Evolutionary conservation across 257 asterid genomes (phyloP).

Genomic region (Forsythia suspensa): DNA sequence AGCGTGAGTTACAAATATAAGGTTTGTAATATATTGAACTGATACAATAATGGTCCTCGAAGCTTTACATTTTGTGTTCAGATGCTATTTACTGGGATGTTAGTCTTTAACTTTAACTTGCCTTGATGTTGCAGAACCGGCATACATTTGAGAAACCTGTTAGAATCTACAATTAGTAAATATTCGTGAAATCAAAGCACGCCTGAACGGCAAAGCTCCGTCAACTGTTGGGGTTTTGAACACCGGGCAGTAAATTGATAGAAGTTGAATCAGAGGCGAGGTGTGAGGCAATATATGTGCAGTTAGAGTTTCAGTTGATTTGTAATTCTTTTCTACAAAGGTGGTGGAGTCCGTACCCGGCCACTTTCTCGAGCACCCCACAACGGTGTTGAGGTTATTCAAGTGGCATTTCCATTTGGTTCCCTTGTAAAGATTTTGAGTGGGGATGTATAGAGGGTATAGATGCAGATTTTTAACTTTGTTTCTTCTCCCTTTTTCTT

Average conservation of each 20-base stretch:
- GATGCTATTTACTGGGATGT: not conserved
- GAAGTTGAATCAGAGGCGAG: conserved; percentile 11
- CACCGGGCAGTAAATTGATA: not conserved
- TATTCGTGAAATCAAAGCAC: not conserved
- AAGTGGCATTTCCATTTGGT: conserved; percentile 17
- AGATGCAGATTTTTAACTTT: conserved; percentile 21
- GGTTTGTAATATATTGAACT: not conserved
- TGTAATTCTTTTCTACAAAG: not conserved
- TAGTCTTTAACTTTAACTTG: too few species aligned
- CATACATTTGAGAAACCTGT: conserved; percentile 72
- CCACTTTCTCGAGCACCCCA: conserved; percentile 13
- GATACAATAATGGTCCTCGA: not conserved
- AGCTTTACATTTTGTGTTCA: not conserved
- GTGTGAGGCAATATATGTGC: not conserved
- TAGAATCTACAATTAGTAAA: conserved; percentile 60
- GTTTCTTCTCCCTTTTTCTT: not conserved
- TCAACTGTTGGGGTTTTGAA: not conserved
- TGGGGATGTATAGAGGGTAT: conserved; percentile 43
- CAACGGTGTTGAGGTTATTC: conserved; percentile 4
- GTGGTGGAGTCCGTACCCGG: conserved; percentile 6
- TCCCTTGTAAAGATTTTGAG: conserved; percentile 37
- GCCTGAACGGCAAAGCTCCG: not conserved
- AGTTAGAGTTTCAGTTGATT: conserved; percentile 5
- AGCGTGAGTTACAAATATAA: not conserved
- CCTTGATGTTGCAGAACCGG: conserved; percentile 57